These are phyloP conservation scores for Kodamaea sagamina DNA, from an alignment of 805 yeast genomes.

Conservation along the genomic window DNA sequence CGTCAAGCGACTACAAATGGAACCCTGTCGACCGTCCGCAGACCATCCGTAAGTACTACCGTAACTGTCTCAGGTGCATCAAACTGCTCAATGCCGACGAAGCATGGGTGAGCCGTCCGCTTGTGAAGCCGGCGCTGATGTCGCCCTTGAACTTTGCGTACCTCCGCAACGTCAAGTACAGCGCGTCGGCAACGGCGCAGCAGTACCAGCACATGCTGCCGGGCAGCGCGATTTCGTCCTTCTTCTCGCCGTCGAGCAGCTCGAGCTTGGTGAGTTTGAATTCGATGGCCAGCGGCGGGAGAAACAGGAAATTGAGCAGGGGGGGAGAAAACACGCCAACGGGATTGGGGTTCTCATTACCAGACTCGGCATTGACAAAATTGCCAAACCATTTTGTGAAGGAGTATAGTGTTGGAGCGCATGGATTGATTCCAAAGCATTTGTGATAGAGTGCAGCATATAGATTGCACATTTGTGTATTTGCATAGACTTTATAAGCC, in stretches of 20 bases:
- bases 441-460: conserved; percentile 10
- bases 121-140: conserved; percentile 40
- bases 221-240: conserved; percentile 5
- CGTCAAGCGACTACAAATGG: conserved; percentile 34
- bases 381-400: conserved; percentile 35
- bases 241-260: conserved; percentile 18
- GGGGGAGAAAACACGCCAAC: conserved; percentile 6
- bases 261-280: conserved; percentile 21
- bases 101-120: conserved; percentile 51
- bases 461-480: neutral
- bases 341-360: conserved; percentile 17
- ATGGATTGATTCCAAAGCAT: conserved; percentile 37
- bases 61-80: conserved; percentile 59
- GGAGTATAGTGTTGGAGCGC: conserved; percentile 38
- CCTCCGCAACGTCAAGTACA: conserved; percentile 22
- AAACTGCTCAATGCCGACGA: conserved; percentile 54
- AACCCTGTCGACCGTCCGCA: conserved; percentile 41
- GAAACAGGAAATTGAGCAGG: conserved; percentile 8
- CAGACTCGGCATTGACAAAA: conserved; percentile 29
- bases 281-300: conserved; percentile 10
- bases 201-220: neutral
- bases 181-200: neutral
- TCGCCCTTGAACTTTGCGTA: conserved; percentile 24
- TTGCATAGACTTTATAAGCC: conserved; percentile 3
- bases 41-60: conserved; percentile 43